Evolutionary conservation across 2,329 filamentous ascomycete species (phyloP).

Genomic region (Penicillium carneum): DNA sequence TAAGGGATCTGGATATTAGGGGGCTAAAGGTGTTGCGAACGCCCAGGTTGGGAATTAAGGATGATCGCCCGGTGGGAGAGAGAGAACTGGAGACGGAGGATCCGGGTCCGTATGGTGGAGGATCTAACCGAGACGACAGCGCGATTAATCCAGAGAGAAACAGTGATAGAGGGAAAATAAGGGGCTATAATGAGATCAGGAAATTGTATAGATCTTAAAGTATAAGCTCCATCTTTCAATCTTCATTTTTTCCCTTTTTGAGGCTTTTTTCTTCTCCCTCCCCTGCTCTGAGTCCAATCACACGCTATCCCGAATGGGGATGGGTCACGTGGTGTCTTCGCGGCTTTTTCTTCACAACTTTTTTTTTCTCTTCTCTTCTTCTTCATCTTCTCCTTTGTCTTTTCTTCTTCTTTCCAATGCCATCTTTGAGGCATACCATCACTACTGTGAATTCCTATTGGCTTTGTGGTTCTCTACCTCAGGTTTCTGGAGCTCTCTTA

Average conservation of each 20-base stretch:
- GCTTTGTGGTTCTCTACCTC: neutral
- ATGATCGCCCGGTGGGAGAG: conserved; percentile 36
- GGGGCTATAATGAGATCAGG: neutral
- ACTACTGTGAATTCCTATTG: neutral
- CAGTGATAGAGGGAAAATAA: neutral
- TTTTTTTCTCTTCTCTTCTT: conserved; percentile 22
- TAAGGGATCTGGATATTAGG: conserved; percentile 6
- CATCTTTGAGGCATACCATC: neutral
- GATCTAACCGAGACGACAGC: conserved; percentile 34
- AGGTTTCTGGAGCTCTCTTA: conserved; percentile 11
- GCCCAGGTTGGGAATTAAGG: conserved; percentile 34
- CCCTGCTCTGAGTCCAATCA: conserved; percentile 19
- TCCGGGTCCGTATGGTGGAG: conserved; percentile 38
- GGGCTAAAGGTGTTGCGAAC: conserved; percentile 28
- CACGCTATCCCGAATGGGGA: conserved; percentile 29
- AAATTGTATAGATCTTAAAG: conserved; percentile 15
- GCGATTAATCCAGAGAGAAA: conserved; percentile 15
- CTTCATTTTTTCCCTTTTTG: conserved; percentile 5
- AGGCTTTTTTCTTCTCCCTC: conserved; percentile 12
- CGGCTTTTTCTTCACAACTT: conserved; percentile 31
- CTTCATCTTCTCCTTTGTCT: conserved; percentile 31
- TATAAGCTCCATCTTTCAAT: conserved; percentile 12
- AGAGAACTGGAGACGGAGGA: conserved; percentile 38
- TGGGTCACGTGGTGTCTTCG: conserved; percentile 27
- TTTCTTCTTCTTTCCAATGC: neutral